A percentile compares a stretch with the other conserved stretches of the same genome.
phyloP scores from a whole-genome alignment of 768 basidiomycete genomes.

The Leccinum arenicola region DNA sequence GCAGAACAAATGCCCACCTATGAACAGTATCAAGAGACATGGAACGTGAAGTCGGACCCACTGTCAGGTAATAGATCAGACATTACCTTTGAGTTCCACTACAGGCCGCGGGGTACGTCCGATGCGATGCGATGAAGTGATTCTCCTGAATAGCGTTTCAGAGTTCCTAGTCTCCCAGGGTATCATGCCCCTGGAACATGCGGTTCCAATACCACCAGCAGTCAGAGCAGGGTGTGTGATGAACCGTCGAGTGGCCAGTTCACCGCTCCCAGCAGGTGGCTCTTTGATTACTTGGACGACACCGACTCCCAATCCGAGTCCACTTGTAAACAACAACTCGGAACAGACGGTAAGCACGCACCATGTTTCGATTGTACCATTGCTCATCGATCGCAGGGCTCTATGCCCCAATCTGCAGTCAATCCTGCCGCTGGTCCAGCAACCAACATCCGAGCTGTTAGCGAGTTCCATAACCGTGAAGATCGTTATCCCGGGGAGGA shows the following conservation, averaged over 20 bases:
- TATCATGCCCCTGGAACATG: slow-evolving; percentile 38
- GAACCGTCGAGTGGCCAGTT: slow-evolving; percentile 35
- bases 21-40: slow-evolving; percentile 48
- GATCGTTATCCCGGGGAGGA: slow-evolving; percentile 16
- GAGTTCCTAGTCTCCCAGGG: slow-evolving; percentile 53
- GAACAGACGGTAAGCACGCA: slow-evolving; percentile 5
- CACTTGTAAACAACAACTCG: neutral
- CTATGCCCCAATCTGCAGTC: neutral
- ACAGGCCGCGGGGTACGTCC: slow-evolving; percentile 50
- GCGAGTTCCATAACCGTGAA: slow-evolving; percentile 1
- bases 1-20: slow-evolving; percentile 40
- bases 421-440: neutral
- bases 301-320: slow-evolving; percentile 8
- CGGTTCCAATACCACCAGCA: slow-evolving; percentile 3
- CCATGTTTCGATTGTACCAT: neutral
- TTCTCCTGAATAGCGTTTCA: slow-evolving; percentile 16
- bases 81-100: slow-evolving; percentile 67
- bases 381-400: neutral
- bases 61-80: slow-evolving; percentile 38
- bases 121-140: neutral
- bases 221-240: slow-evolving; percentile 16
- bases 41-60: slow-evolving; percentile 46
- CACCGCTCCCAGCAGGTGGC: neutral
- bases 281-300: neutral
- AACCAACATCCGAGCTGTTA: slow-evolving; percentile 8